A percentile compares a stretch with the other conserved stretches of the same genome.
Evolutionary conservation across 1,284 basidiomycete genomes (phyloP).

Genomic region (Exobasidium cylindrosporum): DNA sequence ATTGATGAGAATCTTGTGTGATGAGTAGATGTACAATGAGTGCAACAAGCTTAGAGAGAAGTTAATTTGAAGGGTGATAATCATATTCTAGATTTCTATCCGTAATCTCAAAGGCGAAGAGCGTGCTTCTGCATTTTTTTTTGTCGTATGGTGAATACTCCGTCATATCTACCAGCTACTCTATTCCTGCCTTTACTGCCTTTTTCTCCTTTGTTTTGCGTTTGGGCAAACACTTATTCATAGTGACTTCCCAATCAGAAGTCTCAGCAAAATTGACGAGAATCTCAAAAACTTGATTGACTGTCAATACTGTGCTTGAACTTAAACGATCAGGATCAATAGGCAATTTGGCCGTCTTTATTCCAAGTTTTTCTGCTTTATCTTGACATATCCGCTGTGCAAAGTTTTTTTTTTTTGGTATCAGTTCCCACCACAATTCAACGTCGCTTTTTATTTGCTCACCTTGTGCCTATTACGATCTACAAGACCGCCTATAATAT

Average conservation of each 20-base stretch:
- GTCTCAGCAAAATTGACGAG: constrained; percentile 70
- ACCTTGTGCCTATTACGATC: constrained; percentile 91
- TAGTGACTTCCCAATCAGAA: constrained; percentile 49
- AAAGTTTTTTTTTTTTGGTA: too few relatives aligned
- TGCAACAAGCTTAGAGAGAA: too few relatives aligned
- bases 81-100: too few relatives aligned
- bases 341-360: constrained; percentile 84
- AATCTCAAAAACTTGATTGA: constrained; percentile 93
- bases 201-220: constrained; percentile 59
- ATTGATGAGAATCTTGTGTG: too few relatives aligned
- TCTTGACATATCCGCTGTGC: constrained; percentile 85
- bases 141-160: too few relatives aligned
- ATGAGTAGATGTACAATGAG: too few relatives aligned
- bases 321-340: constrained; percentile 59
- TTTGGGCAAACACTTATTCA: constrained; percentile 81
- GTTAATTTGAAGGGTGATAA: too few relatives aligned
- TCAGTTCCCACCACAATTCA: too few relatives aligned
- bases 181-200: background rate
- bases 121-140: too few relatives aligned
- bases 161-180: too few relatives aligned
- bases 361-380: constrained; percentile 72
- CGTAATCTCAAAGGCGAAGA: too few relatives aligned
- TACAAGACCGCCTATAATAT: constrained; percentile 93
- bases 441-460: too few relatives aligned
- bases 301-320: constrained; percentile 70